phyloP scores from a whole-genome alignment of 345 rosid species.

The Melaleuca alternifolia region DNA sequence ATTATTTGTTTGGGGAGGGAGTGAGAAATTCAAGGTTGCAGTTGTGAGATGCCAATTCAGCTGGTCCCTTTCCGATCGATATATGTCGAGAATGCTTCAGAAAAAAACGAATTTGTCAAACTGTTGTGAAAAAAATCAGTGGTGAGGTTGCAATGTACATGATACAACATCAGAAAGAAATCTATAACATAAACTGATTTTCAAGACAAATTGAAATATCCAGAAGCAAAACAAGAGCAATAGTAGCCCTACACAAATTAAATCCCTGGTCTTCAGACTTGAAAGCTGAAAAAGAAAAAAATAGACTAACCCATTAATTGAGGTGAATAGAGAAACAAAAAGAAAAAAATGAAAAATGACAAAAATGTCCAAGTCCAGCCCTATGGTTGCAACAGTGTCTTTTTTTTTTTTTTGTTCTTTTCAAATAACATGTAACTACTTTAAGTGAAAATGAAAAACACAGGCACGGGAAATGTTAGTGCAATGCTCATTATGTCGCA shows the following conservation, averaged over 20 bases:
- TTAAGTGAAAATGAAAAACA: background rate
- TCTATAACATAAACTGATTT: background rate
- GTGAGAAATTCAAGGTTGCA: background rate
- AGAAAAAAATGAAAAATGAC: background rate
- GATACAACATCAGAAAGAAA: background rate
- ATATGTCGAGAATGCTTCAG: background rate
- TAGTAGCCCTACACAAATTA: background rate
- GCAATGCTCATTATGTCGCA: background rate
- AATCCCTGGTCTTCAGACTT: rapidly evolving
- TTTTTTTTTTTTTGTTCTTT: background rate
- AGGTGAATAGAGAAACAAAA: background rate
- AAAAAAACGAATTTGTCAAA: background rate
- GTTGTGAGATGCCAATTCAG: background rate
- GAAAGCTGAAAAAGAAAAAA: background rate
- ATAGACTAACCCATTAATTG: background rate
- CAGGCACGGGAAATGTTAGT: background rate
- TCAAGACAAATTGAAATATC: background rate
- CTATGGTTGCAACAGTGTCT: background rate
- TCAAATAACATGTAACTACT: background rate
- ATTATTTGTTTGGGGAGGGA: background rate
- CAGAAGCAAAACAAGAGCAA: background rate
- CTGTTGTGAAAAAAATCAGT: background rate
- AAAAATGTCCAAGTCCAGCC: background rate
- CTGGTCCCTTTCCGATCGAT: background rate
- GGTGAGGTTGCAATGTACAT: background rate